Conservation (phyloP, 2,329 filamentous ascomycete genomes). For the Claviceps sp. region DNA sequence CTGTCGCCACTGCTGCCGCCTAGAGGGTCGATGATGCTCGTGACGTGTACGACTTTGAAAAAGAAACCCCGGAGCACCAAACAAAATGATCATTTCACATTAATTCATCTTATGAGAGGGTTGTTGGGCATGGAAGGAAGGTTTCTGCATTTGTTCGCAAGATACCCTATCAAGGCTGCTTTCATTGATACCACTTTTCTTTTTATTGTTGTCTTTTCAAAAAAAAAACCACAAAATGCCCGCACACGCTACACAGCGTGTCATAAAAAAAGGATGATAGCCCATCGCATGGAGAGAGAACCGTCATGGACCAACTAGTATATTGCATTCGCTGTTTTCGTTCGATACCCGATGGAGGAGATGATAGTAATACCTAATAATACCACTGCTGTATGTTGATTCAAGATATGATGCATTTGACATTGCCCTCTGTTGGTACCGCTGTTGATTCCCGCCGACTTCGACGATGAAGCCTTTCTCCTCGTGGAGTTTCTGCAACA, state of each 20-base stretch:
- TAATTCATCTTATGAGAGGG: constrained; percentile 20
- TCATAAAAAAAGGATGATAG: constrained; percentile 10
- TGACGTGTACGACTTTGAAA: constrained; percentile 14
- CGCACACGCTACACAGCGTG: constrained; percentile 7
- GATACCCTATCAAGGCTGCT: constrained; percentile 41
- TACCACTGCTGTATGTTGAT: constrained; percentile 24
- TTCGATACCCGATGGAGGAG: constrained; percentile 26
- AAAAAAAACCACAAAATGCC: constrained; percentile 9
- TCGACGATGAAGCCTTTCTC: no score
- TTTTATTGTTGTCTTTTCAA: constrained; percentile 13
- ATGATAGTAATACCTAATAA: constrained; percentile 33
- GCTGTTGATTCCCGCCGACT: no score
- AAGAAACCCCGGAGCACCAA: constrained; percentile 10
- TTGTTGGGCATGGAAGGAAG: constrained; percentile 32
- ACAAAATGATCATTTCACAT: constrained; percentile 13
- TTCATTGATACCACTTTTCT: constrained; percentile 28
- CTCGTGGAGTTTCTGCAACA: no score
- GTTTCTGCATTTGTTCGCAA: constrained; percentile 40
- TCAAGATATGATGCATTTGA: neutral
- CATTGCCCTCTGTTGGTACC: no score
- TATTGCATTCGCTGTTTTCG: constrained; percentile 19
- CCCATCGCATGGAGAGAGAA: neutral
- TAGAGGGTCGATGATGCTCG: constrained; percentile 22
- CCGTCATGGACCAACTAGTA: constrained; percentile 10
- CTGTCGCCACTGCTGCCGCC: constrained; percentile 37